Percentiles rank a stretch among this genome's conserved stretches.
Conservation (phyloP, 2,329 filamentous ascomycete genomes). For the Trichoderma sp. region DNA sequence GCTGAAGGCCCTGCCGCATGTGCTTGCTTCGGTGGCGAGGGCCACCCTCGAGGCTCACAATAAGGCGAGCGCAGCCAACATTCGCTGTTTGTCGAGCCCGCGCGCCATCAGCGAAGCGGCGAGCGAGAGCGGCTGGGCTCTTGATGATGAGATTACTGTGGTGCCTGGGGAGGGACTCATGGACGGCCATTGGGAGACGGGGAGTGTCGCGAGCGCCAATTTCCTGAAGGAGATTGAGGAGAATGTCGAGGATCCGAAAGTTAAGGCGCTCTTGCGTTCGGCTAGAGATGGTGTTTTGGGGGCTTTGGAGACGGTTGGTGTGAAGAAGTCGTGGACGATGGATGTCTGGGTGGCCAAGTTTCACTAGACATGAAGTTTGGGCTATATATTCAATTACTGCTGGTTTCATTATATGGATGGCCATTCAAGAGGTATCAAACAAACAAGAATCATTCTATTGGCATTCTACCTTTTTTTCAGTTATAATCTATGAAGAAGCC, state of each 20-base stretch:
- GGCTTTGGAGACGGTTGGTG: conserved; percentile 36
- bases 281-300: conserved; percentile 40
- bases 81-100: conserved; percentile 51
- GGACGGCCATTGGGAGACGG: conserved; percentile 53
- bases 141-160: conserved; percentile 43
- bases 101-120: conserved; percentile 44
- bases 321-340: conserved; percentile 44
- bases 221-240: conserved; percentile 42
- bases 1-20: conserved; percentile 49
- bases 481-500: neutral
- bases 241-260: conserved; percentile 35
- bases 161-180: conserved; percentile 43
- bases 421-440: too few species aligned
- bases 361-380: conserved; percentile 1
- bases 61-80: conserved; percentile 46
- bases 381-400: too few species aligned
- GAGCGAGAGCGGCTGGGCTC: conserved; percentile 41
- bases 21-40: conserved; percentile 53
- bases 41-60: conserved; percentile 49
- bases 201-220: conserved; percentile 36
- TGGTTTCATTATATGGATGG: neutral
- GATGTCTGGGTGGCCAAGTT: conserved; percentile 45
- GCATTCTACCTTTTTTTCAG: neutral
- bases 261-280: conserved; percentile 37
- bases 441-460: too few species aligned